Conservation (phyloP, 164 flowering plant genomes). For the Aristolochia contorta region DNA sequence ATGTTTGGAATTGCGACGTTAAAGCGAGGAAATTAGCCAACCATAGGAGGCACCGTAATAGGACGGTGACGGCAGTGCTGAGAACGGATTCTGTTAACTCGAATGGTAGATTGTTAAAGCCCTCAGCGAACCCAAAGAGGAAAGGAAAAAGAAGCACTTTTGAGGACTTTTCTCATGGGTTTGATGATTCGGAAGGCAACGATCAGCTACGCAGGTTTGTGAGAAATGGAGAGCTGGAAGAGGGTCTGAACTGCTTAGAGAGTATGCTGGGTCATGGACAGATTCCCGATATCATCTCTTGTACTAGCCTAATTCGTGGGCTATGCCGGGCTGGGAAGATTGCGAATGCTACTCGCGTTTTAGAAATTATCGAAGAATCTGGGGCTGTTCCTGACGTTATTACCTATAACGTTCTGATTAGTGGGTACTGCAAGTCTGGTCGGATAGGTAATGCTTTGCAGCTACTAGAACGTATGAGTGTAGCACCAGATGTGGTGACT, state of each 20-base stretch:
- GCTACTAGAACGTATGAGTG: constrained; percentile 63
- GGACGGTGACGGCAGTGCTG: constrained; percentile 22
- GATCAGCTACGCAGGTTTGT: constrained; percentile 45
- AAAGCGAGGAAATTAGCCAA: constrained; percentile 9
- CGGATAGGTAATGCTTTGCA: constrained; percentile 60
- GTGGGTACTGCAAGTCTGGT: constrained; percentile 74
- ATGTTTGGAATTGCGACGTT: constrained; percentile 14
- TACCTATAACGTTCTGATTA: constrained; percentile 72
- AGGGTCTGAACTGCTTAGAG: constrained; percentile 48
- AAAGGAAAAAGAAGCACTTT: constrained; percentile 16
- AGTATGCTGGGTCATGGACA: constrained; percentile 52
- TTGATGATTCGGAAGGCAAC: constrained; percentile 51
- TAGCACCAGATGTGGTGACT: constrained; percentile 75
- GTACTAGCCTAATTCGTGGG: constrained; percentile 70
- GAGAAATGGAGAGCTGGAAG: constrained; percentile 55
- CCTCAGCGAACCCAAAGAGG: constrained; percentile 15
- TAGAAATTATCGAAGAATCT: constrained; percentile 66
- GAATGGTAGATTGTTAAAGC: constrained; percentile 26
- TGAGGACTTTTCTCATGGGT: constrained; percentile 13
- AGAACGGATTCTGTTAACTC: constrained; percentile 20
- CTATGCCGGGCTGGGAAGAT: constrained; percentile 55
- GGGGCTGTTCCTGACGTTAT: constrained; percentile 85
- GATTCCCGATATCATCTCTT: constrained; percentile 57
- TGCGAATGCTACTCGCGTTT: constrained; percentile 47
- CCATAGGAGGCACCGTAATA: constrained; percentile 12